These are phyloP conservation scores for Fusarium coicis DNA, from an alignment of 2,329 filamentous ascomycete species.

Conservation along the genomic window DNA sequence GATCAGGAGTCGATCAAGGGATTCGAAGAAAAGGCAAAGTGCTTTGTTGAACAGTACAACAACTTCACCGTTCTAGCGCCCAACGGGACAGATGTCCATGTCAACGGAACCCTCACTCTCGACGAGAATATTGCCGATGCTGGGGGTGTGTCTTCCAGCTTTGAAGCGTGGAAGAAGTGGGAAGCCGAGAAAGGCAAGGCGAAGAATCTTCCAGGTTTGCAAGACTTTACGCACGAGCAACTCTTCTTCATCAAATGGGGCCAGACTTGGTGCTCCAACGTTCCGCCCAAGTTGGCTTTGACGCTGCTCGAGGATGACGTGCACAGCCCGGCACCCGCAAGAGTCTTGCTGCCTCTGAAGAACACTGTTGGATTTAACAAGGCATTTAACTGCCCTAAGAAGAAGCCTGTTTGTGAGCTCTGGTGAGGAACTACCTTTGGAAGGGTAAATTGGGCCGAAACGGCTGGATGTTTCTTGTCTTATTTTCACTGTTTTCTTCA, in stretches of 20 bases:
- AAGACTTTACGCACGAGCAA: conserved; percentile 73
- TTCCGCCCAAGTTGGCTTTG: conserved; percentile 60
- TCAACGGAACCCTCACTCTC: conserved; percentile 72
- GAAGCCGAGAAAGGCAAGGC: conserved; percentile 60
- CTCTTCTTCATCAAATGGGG: conserved; percentile 75
- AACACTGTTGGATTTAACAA: conserved; percentile 77
- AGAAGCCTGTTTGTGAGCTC: conserved; percentile 75
- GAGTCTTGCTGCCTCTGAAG: conserved; percentile 71
- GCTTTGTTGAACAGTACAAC: conserved; percentile 75
- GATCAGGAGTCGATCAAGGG: conserved; percentile 66
- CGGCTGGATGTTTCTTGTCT: too few relatives aligned
- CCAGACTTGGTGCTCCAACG: conserved; percentile 74
- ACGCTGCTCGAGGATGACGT: conserved; percentile 66
- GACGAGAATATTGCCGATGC: conserved; percentile 80
- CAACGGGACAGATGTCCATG: conserved; percentile 65
- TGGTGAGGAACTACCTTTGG: conserved; percentile 60
- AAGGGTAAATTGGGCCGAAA: too few relatives aligned
- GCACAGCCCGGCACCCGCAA: conserved; percentile 71
- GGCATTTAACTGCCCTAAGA: conserved; percentile 72
- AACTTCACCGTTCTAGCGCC: conserved; percentile 68
- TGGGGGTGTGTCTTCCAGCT: conserved; percentile 71
- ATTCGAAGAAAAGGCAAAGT: conserved; percentile 69
- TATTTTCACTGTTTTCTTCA: too few relatives aligned
- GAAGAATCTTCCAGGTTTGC: conserved; percentile 67
- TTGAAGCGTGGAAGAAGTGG: conserved; percentile 72